Conservation (phyloP, 495 filamentous ascomycete species). For the Neurospora sp. region DNA sequence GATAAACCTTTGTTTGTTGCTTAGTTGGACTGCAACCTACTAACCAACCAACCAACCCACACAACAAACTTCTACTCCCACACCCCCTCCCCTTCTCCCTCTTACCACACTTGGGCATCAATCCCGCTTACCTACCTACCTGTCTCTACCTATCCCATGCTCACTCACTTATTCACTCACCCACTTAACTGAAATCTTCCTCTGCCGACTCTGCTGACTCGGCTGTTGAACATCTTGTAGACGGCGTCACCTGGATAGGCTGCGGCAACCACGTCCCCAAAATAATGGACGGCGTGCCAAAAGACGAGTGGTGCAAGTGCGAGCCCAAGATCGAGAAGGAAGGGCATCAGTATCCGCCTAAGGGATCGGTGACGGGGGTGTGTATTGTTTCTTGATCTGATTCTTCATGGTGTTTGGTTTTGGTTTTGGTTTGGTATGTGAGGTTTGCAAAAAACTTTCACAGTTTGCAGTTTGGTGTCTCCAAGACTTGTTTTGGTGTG, state of each 20-base stretch:
- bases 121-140: not conserved
- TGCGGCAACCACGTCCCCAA: slow-evolving; percentile 59
- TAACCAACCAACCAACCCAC: not conserved
- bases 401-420: not conserved
- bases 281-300: slow-evolving; percentile 54
- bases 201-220: not conserved
- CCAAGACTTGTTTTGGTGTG: not conserved
- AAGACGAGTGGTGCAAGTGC: slow-evolving; percentile 53
- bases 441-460: not conserved
- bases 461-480: not conserved
- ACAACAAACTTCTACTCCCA: not conserved
- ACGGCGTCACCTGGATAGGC: slow-evolving; percentile 59
- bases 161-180: not conserved
- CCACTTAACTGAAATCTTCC: not conserved
- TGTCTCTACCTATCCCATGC: not conserved
- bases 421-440: not conserved
- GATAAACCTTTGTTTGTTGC: not conserved
- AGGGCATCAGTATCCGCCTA: slow-evolving; percentile 53
- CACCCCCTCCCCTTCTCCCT: not conserved
- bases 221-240: slow-evolving; percentile 23
- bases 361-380: slow-evolving; percentile 14
- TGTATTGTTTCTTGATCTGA: slow-evolving; percentile 1
- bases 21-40: not conserved
- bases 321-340: slow-evolving; percentile 48
- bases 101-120: not conserved